These are phyloP conservation scores for Gossypium thurberi DNA, from an alignment of 345 rosid genomes.

Conservation along the genomic window DNA sequence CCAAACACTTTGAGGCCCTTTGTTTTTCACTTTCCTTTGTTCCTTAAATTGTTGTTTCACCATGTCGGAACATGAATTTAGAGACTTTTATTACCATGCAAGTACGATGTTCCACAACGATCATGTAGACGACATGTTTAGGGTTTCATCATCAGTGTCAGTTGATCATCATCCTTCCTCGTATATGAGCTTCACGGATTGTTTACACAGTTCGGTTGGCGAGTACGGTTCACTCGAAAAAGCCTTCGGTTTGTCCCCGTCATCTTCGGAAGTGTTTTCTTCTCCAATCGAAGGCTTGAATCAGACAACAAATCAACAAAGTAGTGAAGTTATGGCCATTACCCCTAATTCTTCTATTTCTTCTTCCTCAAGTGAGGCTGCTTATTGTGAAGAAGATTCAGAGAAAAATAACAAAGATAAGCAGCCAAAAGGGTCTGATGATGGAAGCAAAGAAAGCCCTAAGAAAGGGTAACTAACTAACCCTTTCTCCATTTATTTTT, in stretches of 20 bases:
- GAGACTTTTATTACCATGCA: constrained; percentile 43
- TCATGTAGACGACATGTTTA: constrained; percentile 14
- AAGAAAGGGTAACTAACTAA: constrained; percentile 38
- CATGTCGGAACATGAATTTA: constrained; percentile 65
- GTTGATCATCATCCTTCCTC: constrained; percentile 28
- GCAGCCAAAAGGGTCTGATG: constrained; percentile 28
- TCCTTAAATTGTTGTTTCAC: constrained; percentile 15
- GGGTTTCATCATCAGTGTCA: constrained; percentile 27
- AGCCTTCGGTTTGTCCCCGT: constrained; percentile 44
- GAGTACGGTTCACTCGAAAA: constrained; percentile 50
- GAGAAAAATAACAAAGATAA: constrained; percentile 36
- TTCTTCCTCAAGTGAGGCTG: constrained; percentile 60
- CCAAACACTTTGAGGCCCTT: constrained; percentile 8
- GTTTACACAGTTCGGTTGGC: constrained; percentile 46
- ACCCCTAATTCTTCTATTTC: constrained; percentile 54
- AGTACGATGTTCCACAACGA: constrained; percentile 23
- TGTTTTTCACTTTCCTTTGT: neutral
- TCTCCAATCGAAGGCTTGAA: neutral
- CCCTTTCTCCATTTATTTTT: neutral
- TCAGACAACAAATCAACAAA: neutral
- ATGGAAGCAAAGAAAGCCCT: constrained; percentile 38
- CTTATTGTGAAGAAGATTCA: constrained; percentile 50
- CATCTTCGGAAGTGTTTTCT: constrained; percentile 46
- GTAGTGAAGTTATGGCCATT: constrained; percentile 25
- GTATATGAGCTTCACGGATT: constrained; percentile 51